phyloP scores from a whole-genome alignment of 2,329 filamentous ascomycete genomes.

The Herpomyces periplanetae region DNA sequence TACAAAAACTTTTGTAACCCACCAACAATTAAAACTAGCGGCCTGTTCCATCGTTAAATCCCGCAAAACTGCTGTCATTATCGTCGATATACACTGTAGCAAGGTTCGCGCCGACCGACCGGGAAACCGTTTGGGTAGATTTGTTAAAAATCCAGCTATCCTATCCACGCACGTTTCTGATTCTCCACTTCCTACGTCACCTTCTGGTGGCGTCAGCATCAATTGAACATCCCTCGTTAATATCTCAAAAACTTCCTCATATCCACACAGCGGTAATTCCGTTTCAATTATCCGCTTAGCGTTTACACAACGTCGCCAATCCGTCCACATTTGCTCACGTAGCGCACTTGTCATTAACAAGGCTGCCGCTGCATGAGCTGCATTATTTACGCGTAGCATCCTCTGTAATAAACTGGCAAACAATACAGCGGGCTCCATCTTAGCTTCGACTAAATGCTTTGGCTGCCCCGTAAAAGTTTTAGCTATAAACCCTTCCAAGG shows the following conservation, averaged over 20 bases:
- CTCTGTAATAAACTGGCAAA: constrained; percentile 60
- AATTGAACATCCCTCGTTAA: constrained; percentile 20
- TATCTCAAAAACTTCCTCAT: constrained; percentile 16
- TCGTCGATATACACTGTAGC: constrained; percentile 30
- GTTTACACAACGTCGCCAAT: constrained; percentile 29
- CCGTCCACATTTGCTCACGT: constrained; percentile 71
- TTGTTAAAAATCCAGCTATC: constrained; percentile 31
- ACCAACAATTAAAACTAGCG: constrained; percentile 58
- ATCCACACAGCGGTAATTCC: constrained; percentile 14
- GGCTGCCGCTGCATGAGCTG: constrained; percentile 68
- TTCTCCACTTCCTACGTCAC: neutral
- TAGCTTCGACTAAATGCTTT: constrained; percentile 44
- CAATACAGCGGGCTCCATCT: constrained; percentile 48
- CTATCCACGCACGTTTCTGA: constrained; percentile 30
- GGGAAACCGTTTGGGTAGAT: constrained; percentile 27
- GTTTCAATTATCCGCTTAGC: constrained; percentile 16
- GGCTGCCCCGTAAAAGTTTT: constrained; percentile 57
- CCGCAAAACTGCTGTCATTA: constrained; percentile 36
- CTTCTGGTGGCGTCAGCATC: constrained; percentile 23
- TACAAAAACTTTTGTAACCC: constrained; percentile 77
- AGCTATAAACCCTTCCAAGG: constrained; percentile 38
- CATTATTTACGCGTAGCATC: constrained; percentile 58
- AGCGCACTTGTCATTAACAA: constrained; percentile 64
- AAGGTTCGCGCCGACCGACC: constrained; percentile 30
- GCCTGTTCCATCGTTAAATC: constrained; percentile 42